Evolutionary conservation across 805 yeast genomes (phyloP).

Genomic region (Metschnikowia lunata): DNA sequence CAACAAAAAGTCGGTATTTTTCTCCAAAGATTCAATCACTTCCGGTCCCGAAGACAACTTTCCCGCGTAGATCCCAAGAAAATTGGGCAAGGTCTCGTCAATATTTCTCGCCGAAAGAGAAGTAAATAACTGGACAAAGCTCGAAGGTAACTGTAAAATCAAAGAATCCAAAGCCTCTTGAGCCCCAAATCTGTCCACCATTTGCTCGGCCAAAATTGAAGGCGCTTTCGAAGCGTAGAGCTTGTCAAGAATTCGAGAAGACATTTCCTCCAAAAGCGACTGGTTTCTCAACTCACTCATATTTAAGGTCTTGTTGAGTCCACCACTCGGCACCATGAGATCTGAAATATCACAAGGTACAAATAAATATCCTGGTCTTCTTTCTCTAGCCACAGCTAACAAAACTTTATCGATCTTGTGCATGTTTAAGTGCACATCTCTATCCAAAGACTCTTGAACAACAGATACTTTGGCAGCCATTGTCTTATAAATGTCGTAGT

Average conservation of each 20-base stretch:
- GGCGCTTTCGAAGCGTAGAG: slow-evolving; percentile 56
- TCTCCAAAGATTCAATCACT: slow-evolving; percentile 23
- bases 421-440: slow-evolving; percentile 26
- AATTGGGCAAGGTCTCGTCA: slow-evolving; percentile 62
- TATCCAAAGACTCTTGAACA: slow-evolving; percentile 34
- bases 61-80: slow-evolving; percentile 73
- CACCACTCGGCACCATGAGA: slow-evolving; percentile 18
- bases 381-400: slow-evolving; percentile 45
- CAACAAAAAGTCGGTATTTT: slow-evolving; percentile 61
- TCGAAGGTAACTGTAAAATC: slow-evolving; percentile 38
- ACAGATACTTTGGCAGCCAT: slow-evolving; percentile 59
- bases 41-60: slow-evolving; percentile 32
- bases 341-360: slow-evolving; percentile 69
- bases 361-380: slow-evolving; percentile 79
- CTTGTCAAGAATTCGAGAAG: slow-evolving; percentile 39
- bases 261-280: slow-evolving; percentile 18
- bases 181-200: slow-evolving; percentile 57
- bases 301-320: slow-evolving; percentile 16
- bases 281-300: slow-evolving; percentile 12
- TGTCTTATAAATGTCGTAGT: slow-evolving; percentile 61
- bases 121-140: slow-evolving; percentile 45
- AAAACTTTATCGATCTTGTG: slow-evolving; percentile 65
- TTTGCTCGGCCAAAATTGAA: slow-evolving; percentile 64
- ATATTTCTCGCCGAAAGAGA: slow-evolving; percentile 67
- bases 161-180: slow-evolving; percentile 45